These are phyloP conservation scores for Penicillium taxi DNA, from an alignment of 495 filamentous ascomycete species.

Conservation along the genomic window DNA sequence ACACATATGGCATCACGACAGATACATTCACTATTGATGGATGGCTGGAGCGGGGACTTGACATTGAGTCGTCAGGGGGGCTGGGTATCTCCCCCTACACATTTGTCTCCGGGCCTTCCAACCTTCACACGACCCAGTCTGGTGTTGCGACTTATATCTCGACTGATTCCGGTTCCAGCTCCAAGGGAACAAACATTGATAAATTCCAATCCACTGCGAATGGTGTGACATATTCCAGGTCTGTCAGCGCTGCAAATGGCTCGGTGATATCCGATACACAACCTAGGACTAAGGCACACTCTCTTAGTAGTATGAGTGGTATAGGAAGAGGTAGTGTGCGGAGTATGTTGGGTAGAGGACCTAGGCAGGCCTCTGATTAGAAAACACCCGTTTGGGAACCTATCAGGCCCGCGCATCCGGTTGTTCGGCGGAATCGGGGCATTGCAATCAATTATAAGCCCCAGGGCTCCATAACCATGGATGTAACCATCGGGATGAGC, in stretches of 20 bases:
- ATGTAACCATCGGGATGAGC: too few relatives aligned
- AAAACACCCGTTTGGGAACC: too few relatives aligned
- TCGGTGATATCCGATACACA: constrained; percentile 32
- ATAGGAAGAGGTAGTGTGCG: constrained; percentile 12
- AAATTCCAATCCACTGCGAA: constrained; percentile 21
- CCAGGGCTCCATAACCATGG: too few relatives aligned
- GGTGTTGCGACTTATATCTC: constrained; percentile 23
- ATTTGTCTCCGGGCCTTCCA: constrained; percentile 23
- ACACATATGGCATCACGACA: constrained; percentile 37
- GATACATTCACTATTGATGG: constrained; percentile 55
- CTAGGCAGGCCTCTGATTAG: constrained; percentile 4
- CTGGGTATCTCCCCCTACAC: constrained; percentile 49
- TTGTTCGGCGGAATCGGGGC: too few relatives aligned
- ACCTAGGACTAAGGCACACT: neutral
- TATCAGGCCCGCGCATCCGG: too few relatives aligned
- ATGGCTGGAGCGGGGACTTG: constrained; percentile 50
- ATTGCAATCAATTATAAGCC: too few relatives aligned
- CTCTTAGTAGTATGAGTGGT: neutral
- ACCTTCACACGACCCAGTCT: constrained; percentile 22
- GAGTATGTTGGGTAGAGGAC: constrained; percentile 18
- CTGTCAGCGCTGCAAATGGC: constrained; percentile 46
- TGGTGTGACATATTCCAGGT: constrained; percentile 36
- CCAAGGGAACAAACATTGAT: constrained; percentile 23
- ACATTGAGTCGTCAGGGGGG: constrained; percentile 34
- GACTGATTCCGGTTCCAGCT: constrained; percentile 20